phyloP scores from a whole-genome alignment of 1,284 basidiomycete genomes.

The Thelephora terrestris region DNA sequence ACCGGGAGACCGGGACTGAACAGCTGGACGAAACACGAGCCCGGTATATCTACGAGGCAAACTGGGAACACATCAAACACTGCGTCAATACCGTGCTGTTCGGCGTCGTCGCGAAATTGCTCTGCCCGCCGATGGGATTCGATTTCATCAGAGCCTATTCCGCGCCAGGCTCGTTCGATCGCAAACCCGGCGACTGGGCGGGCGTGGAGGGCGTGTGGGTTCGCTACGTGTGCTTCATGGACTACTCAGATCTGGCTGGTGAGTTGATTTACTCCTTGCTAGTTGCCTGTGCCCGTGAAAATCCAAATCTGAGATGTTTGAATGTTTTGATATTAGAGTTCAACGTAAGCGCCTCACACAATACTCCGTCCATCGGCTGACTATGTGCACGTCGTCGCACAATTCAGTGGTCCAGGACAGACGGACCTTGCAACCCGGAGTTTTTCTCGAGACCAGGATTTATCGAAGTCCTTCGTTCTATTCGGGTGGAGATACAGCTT shows the following conservation, averaged over 20 bases:
- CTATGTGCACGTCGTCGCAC: not conserved
- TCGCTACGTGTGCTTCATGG: slow-evolving; percentile 64
- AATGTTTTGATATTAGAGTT: slow-evolving; percentile 30
- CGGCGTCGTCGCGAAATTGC: slow-evolving; percentile 31
- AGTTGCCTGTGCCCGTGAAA: slow-evolving; percentile 14
- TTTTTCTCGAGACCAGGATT: slow-evolving; percentile 48
- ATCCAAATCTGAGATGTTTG: slow-evolving; percentile 2
- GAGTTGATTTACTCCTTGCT: slow-evolving; percentile 10
- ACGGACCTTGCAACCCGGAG: slow-evolving; percentile 29
- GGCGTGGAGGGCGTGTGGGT: slow-evolving; percentile 61
- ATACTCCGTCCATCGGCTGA: not conserved
- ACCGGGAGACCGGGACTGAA: slow-evolving; percentile 16
- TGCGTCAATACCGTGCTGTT: slow-evolving; percentile 48
- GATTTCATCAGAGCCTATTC: slow-evolving; percentile 42
- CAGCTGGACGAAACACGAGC: slow-evolving; percentile 8
- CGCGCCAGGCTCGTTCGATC: slow-evolving; percentile 29
- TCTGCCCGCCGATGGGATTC: slow-evolving; percentile 37
- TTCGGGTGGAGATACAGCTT: slow-evolving; percentile 45
- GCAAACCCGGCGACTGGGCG: slow-evolving; percentile 46
- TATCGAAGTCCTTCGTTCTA: slow-evolving; percentile 51
- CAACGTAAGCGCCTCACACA: slow-evolving; percentile 35
- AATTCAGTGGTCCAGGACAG: slow-evolving; percentile 7
- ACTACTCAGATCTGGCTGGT: slow-evolving; percentile 43
- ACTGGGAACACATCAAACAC: slow-evolving; percentile 54
- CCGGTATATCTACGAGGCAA: slow-evolving; percentile 20